Evolutionary conservation across 768 basidiomycete species (phyloP).

Genomic region (Goffeauzyma gilvescens): DNA sequence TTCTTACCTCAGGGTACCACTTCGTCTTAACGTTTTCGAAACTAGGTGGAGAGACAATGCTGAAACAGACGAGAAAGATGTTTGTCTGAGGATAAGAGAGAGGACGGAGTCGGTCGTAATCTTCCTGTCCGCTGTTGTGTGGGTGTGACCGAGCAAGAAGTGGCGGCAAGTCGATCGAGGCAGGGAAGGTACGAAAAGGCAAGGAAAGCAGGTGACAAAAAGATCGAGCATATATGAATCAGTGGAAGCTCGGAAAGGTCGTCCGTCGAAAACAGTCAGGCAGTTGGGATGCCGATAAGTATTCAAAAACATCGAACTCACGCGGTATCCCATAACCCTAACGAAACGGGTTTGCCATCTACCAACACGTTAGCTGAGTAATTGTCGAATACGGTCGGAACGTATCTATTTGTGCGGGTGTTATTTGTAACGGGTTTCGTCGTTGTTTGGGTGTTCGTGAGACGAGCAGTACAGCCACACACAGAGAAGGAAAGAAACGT

Average conservation of each 20-base stretch:
- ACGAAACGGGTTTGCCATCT: conserved; percentile 92
- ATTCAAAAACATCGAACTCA: not conserved
- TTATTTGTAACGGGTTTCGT: too few species aligned
- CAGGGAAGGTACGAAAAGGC: too few species aligned
- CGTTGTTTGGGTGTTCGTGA: too few species aligned
- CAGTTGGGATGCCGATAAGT: not conserved
- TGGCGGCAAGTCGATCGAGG: too few species aligned
- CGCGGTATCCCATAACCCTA: conserved; percentile 41
- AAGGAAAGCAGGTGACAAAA: too few species aligned
- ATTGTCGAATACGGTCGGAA: conserved; percentile 72
- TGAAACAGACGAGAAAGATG: conserved; percentile 98
- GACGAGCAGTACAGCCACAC: too few species aligned
- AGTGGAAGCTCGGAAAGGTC: too few species aligned
- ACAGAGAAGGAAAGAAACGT: too few species aligned
- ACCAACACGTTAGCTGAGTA: conserved; percentile 64
- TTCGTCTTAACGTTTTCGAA: conserved; percentile 98
- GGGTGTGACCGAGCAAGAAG: too few species aligned
- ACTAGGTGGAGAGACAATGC: conserved; percentile 88
- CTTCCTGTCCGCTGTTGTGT: conserved; percentile 25
- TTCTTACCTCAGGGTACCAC: conserved; percentile 52
- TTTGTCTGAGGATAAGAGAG: conserved; percentile 99
- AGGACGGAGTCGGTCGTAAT: conserved; percentile 59
- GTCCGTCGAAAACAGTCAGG: too few species aligned
- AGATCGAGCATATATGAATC: too few species aligned
- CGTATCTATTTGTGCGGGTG: conserved; percentile 30